These are phyloP conservation scores for Dryadomyces quercivorus DNA, from an alignment of 2,329 filamentous ascomycete genomes.

Conservation along the genomic window DNA sequence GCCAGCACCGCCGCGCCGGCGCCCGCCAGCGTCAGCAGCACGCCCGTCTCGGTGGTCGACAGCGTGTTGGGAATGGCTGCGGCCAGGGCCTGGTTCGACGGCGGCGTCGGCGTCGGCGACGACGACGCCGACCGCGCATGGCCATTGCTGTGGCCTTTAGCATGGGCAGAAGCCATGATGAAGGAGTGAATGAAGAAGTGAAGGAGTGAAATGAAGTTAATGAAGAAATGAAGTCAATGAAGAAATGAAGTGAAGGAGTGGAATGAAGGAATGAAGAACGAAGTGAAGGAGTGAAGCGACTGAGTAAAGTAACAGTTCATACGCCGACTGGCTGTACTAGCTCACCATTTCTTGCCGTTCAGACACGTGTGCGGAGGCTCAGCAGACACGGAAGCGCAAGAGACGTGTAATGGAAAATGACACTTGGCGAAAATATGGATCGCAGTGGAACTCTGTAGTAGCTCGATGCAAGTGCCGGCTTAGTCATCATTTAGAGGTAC, in stretches of 20 bases:
- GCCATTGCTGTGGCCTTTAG: background rate
- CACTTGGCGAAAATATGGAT: background rate
- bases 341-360: no score
- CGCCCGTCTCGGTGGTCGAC: constrained; percentile 38
- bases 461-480: background rate
- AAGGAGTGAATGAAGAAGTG: background rate
- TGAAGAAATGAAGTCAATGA: no score
- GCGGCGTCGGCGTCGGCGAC: background rate
- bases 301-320: no score
- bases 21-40: constrained; percentile 49
- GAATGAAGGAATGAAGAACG: no score
- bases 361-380: background rate
- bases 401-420: background rate
- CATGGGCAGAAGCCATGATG: background rate
- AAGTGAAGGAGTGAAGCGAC: no score
- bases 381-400: background rate
- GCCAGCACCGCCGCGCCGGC: constrained; percentile 61
- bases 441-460: background rate
- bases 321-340: no score
- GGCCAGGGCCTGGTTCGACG: background rate
- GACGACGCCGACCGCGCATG: background rate
- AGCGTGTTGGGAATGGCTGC: constrained; percentile 21
- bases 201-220: no score
- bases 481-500: background rate
- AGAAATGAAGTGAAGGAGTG: no score